Evolutionary conservation across 108 stramenopile species (phyloP).

Genomic region (Nitzschia sp.): DNA sequence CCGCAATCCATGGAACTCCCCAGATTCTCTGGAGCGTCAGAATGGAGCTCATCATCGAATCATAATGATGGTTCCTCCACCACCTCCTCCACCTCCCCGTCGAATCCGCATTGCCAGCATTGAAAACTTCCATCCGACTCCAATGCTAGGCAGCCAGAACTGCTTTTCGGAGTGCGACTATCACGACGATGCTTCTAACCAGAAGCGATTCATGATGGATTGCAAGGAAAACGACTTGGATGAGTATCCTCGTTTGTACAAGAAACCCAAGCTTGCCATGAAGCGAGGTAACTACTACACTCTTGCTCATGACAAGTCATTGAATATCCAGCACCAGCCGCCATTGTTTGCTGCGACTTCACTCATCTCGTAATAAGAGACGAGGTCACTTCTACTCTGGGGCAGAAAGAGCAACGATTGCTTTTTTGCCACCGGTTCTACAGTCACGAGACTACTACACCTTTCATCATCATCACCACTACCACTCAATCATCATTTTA

Average conservation of each 20-base stretch:
- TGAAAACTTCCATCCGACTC: constrained; percentile 14
- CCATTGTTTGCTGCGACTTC: too few relatives aligned
- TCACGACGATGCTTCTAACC: not conserved
- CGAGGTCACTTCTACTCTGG: too few relatives aligned
- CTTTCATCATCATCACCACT: too few relatives aligned
- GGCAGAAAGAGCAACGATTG: not conserved
- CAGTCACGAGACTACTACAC: too few relatives aligned
- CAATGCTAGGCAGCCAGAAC: not conserved
- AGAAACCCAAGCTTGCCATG: constrained; percentile 8
- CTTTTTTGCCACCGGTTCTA: not conserved
- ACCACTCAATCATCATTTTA: too few relatives aligned
- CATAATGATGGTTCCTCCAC: constrained; percentile 7
- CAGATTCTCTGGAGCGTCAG: not conserved
- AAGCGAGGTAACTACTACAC: not conserved
- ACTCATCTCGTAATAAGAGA: too few relatives aligned
- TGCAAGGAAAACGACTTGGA: not conserved
- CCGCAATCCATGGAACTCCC: constrained; percentile 7
- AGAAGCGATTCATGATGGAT: not conserved
- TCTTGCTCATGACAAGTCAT: too few relatives aligned
- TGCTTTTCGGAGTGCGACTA: not conserved
- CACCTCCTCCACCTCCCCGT: not conserved
- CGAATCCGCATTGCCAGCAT: not conserved
- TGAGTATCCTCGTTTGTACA: not conserved
- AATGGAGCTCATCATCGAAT: not conserved
- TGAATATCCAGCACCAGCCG: too few relatives aligned